These are phyloP conservation scores for Friedmanniomyces simplex DNA, from an alignment of 495 filamentous ascomycete genomes.

Conservation along the genomic window DNA sequence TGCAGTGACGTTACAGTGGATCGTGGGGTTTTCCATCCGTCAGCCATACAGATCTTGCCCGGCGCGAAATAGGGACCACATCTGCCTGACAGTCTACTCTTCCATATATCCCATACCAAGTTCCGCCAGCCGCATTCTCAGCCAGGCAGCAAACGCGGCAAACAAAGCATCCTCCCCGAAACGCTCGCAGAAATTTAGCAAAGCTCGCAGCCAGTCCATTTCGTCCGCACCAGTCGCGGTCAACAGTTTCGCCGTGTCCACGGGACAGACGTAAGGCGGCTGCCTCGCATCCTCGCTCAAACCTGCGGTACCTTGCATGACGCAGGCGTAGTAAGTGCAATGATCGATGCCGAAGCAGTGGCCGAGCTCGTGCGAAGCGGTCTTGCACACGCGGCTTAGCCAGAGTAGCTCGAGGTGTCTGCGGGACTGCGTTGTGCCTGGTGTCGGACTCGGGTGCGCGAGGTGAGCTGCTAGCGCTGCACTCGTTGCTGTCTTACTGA, in stretches of 20 bases:
- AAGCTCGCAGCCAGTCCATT: constrained; percentile 34
- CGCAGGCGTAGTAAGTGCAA: constrained; percentile 59
- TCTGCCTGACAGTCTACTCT: no score
- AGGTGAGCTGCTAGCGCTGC: background rate
- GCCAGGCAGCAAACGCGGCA: constrained; percentile 20
- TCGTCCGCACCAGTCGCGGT: constrained; percentile 32
- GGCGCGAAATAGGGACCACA: no score
- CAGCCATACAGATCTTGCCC: no score
- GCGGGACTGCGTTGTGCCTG: background rate
- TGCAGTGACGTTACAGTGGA: no score
- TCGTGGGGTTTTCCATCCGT: no score
- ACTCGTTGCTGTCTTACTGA: background rate
- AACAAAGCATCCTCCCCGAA: constrained; percentile 12
- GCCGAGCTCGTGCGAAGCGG: constrained; percentile 52
- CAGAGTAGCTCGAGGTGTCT: constrained; percentile 33
- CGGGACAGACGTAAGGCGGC: constrained; percentile 56
- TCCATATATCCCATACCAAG: background rate
- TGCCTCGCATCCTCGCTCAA: constrained; percentile 55
- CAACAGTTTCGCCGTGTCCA: constrained; percentile 48
- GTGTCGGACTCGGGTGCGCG: background rate
- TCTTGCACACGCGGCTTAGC: constrained; percentile 47
- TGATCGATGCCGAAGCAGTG: constrained; percentile 58
- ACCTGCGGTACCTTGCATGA: constrained; percentile 54
- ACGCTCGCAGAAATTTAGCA: constrained; percentile 37
- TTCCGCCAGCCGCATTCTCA: background rate